Conservation (phyloP, 352 stramenopile genomes). For the Globisporangium nagaii region DNA sequence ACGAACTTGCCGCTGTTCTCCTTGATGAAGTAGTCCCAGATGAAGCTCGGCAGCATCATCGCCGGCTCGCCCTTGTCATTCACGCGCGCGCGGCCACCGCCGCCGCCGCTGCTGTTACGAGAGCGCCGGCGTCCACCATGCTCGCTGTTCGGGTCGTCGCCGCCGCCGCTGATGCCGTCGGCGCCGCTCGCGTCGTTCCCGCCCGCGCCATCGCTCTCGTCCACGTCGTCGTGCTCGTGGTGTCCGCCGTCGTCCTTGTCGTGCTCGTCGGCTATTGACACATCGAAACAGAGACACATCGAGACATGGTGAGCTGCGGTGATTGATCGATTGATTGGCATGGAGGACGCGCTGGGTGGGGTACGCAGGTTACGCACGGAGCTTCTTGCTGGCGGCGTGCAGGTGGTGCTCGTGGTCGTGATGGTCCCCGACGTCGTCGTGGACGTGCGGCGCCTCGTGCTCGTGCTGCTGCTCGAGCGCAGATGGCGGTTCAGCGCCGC, state of each 20-base stretch:
- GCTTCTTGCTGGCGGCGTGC: constrained; percentile 8
- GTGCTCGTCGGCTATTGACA: not conserved
- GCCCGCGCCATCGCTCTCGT: not conserved
- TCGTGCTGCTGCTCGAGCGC: constrained; percentile 5
- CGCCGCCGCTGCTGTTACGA: not conserved
- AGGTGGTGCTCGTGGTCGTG: constrained; percentile 6
- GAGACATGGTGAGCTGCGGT: not conserved
- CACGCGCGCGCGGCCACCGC: constrained; percentile 12
- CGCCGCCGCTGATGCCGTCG: not conserved
- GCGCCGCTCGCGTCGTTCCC: not conserved
- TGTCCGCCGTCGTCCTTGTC: not conserved
- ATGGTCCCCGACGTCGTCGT: no score
- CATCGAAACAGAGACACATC: not conserved
- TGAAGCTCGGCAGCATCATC: constrained; percentile 74
- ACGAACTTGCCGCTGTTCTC: constrained; percentile 73
- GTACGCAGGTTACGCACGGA: constrained; percentile 1
- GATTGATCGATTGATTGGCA: not conserved
- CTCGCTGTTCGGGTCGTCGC: not conserved
- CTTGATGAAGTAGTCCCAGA: constrained; percentile 85
- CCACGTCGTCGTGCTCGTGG: not conserved
- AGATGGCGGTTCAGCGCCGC: constrained; percentile 10
- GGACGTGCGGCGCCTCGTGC: no score
- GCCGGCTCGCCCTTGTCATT: constrained; percentile 53
- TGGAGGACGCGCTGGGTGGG: not conserved
- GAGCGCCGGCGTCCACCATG: not conserved